A percentile compares a stretch with the other conserved stretches of the same genome.
Evolutionary conservation across 2,329 filamentous ascomycete genomes (phyloP).

Genomic region (Apiospora pterosperma): DNA sequence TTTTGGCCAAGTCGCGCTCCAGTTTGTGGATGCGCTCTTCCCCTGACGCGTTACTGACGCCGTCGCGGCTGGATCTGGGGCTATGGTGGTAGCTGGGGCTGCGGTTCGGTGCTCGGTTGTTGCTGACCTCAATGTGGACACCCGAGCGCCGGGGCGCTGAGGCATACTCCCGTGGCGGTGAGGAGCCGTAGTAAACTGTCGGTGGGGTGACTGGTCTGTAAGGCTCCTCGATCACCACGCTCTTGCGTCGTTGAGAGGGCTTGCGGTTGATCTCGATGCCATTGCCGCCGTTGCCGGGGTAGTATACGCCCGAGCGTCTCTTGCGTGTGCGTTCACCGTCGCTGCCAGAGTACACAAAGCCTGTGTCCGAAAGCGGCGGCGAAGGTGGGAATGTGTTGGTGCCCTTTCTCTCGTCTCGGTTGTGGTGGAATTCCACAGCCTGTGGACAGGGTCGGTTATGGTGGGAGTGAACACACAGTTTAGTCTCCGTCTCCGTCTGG

Average conservation of each 20-base stretch:
- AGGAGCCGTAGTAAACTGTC: not conserved
- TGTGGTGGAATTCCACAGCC: constrained; percentile 5
- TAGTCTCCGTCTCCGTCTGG: not conserved
- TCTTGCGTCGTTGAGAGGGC: constrained; percentile 4
- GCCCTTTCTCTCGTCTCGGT: constrained; percentile 1
- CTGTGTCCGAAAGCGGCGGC: constrained; percentile 7
- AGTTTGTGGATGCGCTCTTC: not conserved
- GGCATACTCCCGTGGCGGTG: not conserved
- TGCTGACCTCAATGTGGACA: not conserved
- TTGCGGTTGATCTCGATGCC: not conserved
- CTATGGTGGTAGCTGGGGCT: not conserved
- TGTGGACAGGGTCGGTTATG: not conserved
- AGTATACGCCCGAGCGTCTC: constrained; percentile 5
- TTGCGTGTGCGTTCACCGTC: constrained; percentile 9
- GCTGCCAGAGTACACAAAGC: constrained; percentile 7
- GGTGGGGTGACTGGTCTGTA: not conserved
- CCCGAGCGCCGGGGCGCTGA: not conserved
- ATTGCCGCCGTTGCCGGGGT: not conserved
- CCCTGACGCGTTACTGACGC: not conserved
- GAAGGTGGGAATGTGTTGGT: constrained; percentile 6
- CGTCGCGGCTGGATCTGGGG: not conserved
- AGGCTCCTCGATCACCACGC: not conserved
- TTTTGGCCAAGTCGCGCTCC: not conserved
- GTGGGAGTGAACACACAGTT: constrained; percentile 1
- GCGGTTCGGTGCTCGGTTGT: not conserved